Conservation (phyloP, 176 grass and related monocot species). For the Bolboschoenus planiculmis region DNA sequence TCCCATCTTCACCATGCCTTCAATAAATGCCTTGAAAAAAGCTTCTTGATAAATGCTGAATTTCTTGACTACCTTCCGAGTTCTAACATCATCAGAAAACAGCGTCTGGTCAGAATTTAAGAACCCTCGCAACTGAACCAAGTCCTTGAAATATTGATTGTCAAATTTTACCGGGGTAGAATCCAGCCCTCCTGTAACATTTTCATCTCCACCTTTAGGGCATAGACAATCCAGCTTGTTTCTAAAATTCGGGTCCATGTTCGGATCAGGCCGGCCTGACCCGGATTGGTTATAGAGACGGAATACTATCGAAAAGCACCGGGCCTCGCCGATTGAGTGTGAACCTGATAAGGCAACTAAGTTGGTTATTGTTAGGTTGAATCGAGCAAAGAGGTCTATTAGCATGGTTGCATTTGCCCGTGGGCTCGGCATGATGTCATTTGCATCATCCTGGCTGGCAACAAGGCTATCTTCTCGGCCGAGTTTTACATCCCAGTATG, state of each 20-base stretch:
- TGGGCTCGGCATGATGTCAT: conserved; percentile 75
- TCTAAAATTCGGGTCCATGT: conserved; percentile 63
- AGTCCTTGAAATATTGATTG: conserved; percentile 93
- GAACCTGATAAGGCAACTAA: conserved; percentile 87
- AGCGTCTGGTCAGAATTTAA: conserved; percentile 94
- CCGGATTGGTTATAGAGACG: conserved; percentile 95
- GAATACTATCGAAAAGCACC: conserved; percentile 90
- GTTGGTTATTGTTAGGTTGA: conserved; percentile 61
- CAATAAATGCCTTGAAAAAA: conserved; percentile 68
- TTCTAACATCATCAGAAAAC: conserved; percentile 54
- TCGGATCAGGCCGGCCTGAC: conserved; percentile 61
- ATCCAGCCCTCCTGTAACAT: conserved; percentile 61
- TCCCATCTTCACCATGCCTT: conserved; percentile 89
- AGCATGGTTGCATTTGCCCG: conserved; percentile 61
- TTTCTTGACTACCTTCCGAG: conserved; percentile 26
- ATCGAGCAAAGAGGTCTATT: conserved; percentile 52
- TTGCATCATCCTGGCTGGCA: conserved; percentile 68
- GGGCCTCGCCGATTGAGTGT: conserved; percentile 71
- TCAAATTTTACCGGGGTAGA: conserved; percentile 68
- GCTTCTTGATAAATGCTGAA: conserved; percentile 51
- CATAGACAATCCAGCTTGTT: conserved; percentile 51
- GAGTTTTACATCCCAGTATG: conserved; percentile 67
- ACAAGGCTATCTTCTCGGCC: conserved; percentile 67
- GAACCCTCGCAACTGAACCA: conserved; percentile 66
- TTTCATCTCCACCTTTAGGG: conserved; percentile 40